Conservation (phyloP, 2,329 filamentous ascomycete species). For the Colletotrichum kahawae region DNA sequence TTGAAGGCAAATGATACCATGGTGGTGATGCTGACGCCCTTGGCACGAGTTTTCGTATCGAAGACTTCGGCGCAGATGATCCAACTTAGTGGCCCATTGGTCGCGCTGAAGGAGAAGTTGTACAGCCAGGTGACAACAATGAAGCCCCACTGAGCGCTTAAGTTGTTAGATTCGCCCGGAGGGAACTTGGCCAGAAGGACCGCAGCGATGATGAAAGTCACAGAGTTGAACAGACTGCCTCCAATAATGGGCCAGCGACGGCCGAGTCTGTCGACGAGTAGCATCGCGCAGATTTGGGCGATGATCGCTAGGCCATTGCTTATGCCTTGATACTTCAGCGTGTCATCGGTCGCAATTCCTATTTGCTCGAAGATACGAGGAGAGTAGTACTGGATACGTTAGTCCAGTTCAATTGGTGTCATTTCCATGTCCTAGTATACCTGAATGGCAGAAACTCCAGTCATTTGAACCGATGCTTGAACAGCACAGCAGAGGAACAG, state of each 20-base stretch:
- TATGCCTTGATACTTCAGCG: conserved; percentile 78
- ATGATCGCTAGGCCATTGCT: conserved; percentile 73
- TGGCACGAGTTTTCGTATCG: conserved; percentile 75
- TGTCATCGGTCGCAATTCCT: conserved; percentile 67
- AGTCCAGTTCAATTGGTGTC: background rate
- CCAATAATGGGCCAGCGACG: conserved; percentile 74
- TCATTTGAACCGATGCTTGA: conserved; percentile 78
- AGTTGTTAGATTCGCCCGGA: conserved; percentile 49
- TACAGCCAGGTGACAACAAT: conserved; percentile 77
- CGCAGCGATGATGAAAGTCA: conserved; percentile 74
- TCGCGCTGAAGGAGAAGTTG: conserved; percentile 73
- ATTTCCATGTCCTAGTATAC: conserved; percentile 54
- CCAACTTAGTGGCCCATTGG: conserved; percentile 69
- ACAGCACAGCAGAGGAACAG: conserved; percentile 72
- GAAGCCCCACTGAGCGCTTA: conserved; percentile 64
- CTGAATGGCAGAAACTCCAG: conserved; percentile 69
- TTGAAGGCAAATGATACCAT: conserved; percentile 79
- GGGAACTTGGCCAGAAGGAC: conserved; percentile 61
- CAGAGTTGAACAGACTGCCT: conserved; percentile 73
- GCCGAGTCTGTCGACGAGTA: conserved; percentile 72
- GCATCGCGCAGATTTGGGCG: conserved; percentile 71
- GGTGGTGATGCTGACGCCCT: conserved; percentile 75
- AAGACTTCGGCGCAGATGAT: conserved; percentile 75
- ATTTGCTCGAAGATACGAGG: conserved; percentile 71
- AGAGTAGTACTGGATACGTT: conserved; percentile 62